Conservation (phyloP, 2,329 filamentous ascomycete genomes). For the Trichoderma guizhouense region DNA sequence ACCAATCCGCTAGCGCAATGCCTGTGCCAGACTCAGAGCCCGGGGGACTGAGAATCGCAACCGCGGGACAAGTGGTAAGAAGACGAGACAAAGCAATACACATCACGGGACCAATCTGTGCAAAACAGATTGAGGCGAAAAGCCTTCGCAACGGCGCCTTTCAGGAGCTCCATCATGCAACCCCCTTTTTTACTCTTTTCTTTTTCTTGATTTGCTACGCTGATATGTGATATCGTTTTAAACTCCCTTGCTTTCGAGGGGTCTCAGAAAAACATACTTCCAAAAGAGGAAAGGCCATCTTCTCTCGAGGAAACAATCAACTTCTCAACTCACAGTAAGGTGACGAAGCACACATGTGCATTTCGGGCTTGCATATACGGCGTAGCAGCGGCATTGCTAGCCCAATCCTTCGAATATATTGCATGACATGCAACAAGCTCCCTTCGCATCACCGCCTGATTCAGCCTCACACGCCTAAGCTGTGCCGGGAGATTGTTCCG, state of each 20-base stretch:
- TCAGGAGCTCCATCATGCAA: not conserved
- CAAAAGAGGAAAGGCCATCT: slow-evolving; percentile 22
- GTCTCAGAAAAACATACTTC: not conserved
- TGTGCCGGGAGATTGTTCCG: not conserved
- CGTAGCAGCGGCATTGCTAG: not conserved
- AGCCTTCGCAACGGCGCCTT: not conserved
- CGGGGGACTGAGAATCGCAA: not conserved
- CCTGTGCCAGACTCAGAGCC: not conserved
- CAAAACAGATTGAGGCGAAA: not conserved
- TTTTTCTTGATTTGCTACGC: not conserved
- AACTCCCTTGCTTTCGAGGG: slow-evolving; percentile 6
- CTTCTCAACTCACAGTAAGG: not conserved
- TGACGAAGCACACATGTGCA: not conserved
- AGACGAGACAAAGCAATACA: not conserved
- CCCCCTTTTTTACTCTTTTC: not conserved
- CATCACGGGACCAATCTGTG: not conserved
- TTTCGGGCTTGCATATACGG: not conserved
- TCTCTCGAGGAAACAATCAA: slow-evolving; percentile 25
- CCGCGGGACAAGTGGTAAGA: not conserved
- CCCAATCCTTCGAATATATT: not conserved
- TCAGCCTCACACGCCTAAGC: not conserved
- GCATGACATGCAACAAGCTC: not conserved
- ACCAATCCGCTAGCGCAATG: not conserved
- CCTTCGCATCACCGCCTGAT: not conserved
- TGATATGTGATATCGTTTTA: not conserved